Percentiles rank a stretch among this genome's conserved stretches.
Conservation (phyloP, 495 filamentous ascomycete genomes). For the Podospora pseudoanserina region DNA sequence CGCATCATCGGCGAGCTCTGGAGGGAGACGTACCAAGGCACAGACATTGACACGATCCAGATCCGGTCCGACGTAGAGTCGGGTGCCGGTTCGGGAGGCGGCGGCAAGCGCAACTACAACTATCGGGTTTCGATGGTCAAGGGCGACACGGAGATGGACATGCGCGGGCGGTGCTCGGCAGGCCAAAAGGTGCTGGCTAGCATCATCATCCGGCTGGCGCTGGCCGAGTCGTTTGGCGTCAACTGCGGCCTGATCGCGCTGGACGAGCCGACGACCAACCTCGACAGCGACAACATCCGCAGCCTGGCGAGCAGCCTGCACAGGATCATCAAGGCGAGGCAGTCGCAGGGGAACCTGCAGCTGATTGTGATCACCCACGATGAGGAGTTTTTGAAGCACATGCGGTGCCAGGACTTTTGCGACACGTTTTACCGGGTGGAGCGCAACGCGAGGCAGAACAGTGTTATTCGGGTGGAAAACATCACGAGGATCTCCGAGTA, state of each 20-base stretch:
- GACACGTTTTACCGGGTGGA: constrained; percentile 87
- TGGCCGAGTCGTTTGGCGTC: constrained; percentile 94
- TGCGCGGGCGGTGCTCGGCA: constrained; percentile 95
- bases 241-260: constrained; percentile 97
- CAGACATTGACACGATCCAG: constrained; percentile 93
- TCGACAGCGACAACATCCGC: constrained; percentile 90
- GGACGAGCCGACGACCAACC: constrained; percentile 96
- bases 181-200: constrained; percentile 94
- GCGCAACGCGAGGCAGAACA: constrained; percentile 82
- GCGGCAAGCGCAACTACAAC: constrained; percentile 83
- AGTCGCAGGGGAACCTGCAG: constrained; percentile 90
- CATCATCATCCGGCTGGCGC: constrained; percentile 95
- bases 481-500: constrained; percentile 52
- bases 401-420: constrained; percentile 92
- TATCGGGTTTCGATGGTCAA: constrained; percentile 99
- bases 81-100: constrained; percentile 25
- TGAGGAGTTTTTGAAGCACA: constrained; percentile 88
- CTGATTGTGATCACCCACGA: constrained; percentile 99
- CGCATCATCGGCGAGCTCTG: constrained; percentile 90
- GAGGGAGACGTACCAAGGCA: constrained; percentile 95
- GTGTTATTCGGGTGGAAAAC: constrained; percentile 71
- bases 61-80: constrained; percentile 86
- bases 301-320: constrained; percentile 81
- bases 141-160: constrained; percentile 96
- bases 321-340: constrained; percentile 79